phyloP scores from a whole-genome alignment of 768 basidiomycete genomes.

The Termitomyces sp. region DNA sequence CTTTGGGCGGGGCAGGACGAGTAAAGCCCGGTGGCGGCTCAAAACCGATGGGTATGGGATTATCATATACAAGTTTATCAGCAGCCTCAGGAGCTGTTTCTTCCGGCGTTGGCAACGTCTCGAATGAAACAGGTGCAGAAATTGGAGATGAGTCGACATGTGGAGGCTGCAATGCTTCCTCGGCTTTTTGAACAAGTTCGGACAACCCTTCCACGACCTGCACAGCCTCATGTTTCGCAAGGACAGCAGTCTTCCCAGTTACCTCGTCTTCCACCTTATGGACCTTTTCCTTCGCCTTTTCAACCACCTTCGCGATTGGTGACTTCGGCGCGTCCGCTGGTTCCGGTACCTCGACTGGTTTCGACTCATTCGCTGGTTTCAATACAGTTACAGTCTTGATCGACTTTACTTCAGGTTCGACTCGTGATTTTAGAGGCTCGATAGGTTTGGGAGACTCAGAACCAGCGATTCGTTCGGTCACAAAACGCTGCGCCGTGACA shows the following conservation, averaged over 20 bases:
- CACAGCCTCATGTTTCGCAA: constrained; percentile 13
- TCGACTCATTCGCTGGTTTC: background rate
- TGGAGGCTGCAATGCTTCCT: constrained; percentile 57
- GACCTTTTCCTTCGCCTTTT: constrained; percentile 43
- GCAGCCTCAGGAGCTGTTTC: constrained; percentile 12
- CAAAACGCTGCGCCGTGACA: constrained; percentile 42
- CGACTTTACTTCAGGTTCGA: constrained; percentile 30
- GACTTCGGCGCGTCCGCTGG: constrained; percentile 37
- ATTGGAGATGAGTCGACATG: constrained; percentile 19
- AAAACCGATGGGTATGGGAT: constrained; percentile 84
- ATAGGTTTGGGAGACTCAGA: constrained; percentile 25
- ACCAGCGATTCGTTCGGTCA: constrained; percentile 45
- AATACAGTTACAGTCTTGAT: constrained; percentile 25
- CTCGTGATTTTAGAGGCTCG: constrained; percentile 24
- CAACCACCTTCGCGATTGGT: constrained; percentile 34
- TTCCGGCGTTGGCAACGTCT: background rate
- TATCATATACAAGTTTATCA: constrained; percentile 50
- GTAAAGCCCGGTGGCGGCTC: constrained; percentile 90
- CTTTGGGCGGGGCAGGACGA: constrained; percentile 49
- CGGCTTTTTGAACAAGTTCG: constrained; percentile 65
- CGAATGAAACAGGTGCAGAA: constrained; percentile 6
- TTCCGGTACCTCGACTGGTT: background rate
- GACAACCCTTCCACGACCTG: constrained; percentile 59
- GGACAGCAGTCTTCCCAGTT: constrained; percentile 11
- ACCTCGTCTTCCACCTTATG: constrained; percentile 22